These are phyloP conservation scores for Rhamnella rubrinervis DNA, from an alignment of 331 rosid genomes.

Conservation along the genomic window DNA sequence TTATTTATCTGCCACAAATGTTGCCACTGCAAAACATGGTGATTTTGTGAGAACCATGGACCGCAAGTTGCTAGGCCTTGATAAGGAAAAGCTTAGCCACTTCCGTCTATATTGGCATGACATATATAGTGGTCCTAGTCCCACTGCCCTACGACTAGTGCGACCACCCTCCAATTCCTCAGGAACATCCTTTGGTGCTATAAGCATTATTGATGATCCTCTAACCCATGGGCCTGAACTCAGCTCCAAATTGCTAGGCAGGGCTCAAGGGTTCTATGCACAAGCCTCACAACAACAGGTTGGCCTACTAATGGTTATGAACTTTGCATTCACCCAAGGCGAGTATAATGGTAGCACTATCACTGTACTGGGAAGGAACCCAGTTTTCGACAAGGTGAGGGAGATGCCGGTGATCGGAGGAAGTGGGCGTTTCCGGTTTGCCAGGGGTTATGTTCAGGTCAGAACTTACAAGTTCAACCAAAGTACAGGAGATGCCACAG, in stretches of 20 bases:
- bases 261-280: constrained; percentile 47
- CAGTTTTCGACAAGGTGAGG: constrained; percentile 34
- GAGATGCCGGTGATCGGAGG: constrained; percentile 75
- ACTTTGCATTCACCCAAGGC: constrained; percentile 44
- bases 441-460: constrained; percentile 55
- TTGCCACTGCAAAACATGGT: constrained; percentile 9
- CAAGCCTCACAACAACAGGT: constrained; percentile 37
- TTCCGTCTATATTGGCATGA: constrained; percentile 50
- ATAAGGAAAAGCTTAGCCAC: constrained; percentile 50
- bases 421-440: constrained; percentile 54
- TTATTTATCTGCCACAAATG: not conserved
- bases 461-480: constrained; percentile 17
- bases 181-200: constrained; percentile 6
- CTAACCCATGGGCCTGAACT: not conserved
- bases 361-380: constrained; percentile 49
- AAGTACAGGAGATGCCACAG: constrained; percentile 25
- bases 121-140: constrained; percentile 26
- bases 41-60: constrained; percentile 27
- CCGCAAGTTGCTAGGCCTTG: constrained; percentile 21
- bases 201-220: not conserved
- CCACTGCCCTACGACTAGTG: constrained; percentile 26
- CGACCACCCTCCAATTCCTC: constrained; percentile 20
- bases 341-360: constrained; percentile 61
- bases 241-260: not conserved
- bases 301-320: constrained; percentile 46